Conservation (phyloP, 306 rosid genomes). For the Vachellia pachyceras region DNA sequence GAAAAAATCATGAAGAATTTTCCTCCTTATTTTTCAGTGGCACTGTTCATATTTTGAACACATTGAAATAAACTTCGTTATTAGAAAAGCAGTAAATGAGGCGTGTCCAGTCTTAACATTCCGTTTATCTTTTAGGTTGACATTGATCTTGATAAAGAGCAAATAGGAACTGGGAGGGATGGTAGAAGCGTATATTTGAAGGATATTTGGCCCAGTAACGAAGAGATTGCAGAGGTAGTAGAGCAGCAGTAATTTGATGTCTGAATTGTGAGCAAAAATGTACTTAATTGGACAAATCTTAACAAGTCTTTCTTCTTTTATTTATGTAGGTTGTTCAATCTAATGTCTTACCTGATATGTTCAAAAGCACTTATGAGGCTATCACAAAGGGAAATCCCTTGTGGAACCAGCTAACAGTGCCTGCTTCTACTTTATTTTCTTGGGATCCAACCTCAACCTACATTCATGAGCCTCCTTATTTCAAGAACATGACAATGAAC, state of each 20-base stretch:
- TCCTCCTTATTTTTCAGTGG: background rate
- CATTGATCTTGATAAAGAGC: conserved; percentile 16
- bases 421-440: conserved; percentile 45
- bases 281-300: background rate
- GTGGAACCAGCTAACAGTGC: conserved; percentile 17
- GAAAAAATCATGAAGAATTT: no score
- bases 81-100: background rate
- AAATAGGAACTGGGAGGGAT: background rate
- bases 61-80: background rate
- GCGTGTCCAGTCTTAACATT: background rate
- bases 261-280: background rate
- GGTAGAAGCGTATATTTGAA: conserved; percentile 6
- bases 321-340: background rate
- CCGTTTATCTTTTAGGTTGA: conserved; percentile 6
- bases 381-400: conserved; percentile 14
- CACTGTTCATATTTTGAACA: background rate
- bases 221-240: conserved; percentile 12
- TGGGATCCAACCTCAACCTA: conserved; percentile 71
- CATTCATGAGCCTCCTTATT: conserved; percentile 68
- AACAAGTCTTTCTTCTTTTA: background rate
- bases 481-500: conserved; percentile 64
- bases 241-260: background rate
- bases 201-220: conserved; percentile 15
- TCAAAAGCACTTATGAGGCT: background rate
- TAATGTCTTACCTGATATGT: conserved; percentile 11